Base-by-base conservation (phyloP, 192 early-diverging fungal species). In the Linnemannia zychae region DNA sequence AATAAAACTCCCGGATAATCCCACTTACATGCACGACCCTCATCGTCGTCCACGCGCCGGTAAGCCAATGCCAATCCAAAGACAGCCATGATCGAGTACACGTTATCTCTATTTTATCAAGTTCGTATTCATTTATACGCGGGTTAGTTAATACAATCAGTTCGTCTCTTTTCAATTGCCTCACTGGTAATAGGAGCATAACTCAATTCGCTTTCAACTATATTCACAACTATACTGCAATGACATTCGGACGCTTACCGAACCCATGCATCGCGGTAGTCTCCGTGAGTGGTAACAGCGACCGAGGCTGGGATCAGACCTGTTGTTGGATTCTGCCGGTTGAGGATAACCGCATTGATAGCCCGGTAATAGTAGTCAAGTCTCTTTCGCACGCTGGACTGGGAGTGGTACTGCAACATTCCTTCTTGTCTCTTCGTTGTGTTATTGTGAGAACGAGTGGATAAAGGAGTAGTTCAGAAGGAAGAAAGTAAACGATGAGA, bases 231-330 rank as follows among this genome's bases (percentile, higher is more conserved):
- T 24, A 11, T 24, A 13, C 24, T 11, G n/a, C 40, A 44, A 6
- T 13, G 31, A 33, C 28, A 49, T 15, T 49, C 40, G 57, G 24
- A 31, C 34, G 36, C 83, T 77, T 91, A 94, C 94, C 94, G 84
- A 66, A 97, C 95, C 96, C 95, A 96, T 31, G 96, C 95, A 89
- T 96, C 96, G 17, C 92, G 88, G 76, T 96, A 96, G 86, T 97
- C 93, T 49, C 96, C 96, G 78, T 97, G 96, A 15, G 91, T 94
- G 5, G 95, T 97, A 18, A 97, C 91, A 37, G 96, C 96, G 16
- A 96, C 94, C 7, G 94, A 95, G 11, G 96, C 96, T 4, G 95
- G 96, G 71, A 97, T 96, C 88, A 97, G 88, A n/a, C 96, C 96
- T 18, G 93, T 96, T 37, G 92, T 92, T 11, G 95, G 90, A 77